Evolutionary conservation across 2,329 filamentous ascomycete species (phyloP).

Genomic region (Penicillium crustosum): DNA sequence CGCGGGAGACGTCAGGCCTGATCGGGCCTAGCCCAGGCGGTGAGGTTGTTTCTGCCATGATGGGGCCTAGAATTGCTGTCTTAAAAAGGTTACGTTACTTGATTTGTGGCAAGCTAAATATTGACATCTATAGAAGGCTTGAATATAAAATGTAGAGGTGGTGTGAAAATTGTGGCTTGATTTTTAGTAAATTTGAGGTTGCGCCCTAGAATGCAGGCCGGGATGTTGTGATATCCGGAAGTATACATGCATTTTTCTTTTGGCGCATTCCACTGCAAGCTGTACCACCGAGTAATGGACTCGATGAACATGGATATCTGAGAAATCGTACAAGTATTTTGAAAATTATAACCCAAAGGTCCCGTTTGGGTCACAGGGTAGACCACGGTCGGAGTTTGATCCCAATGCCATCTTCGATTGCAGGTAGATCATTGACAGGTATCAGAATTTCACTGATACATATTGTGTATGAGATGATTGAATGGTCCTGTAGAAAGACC

Average conservation of each 20-base stretch:
- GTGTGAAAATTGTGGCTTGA: not conserved
- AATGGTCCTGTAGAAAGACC: not conserved
- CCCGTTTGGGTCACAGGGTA: not conserved
- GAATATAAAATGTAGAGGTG: not conserved
- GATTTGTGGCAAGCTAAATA: slow-evolving; percentile 3
- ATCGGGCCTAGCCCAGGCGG: slow-evolving; percentile 27
- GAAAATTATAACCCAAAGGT: not conserved
- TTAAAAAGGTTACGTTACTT: not conserved
- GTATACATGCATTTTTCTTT: slow-evolving; percentile 9
- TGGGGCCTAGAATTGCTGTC: slow-evolving; percentile 15
- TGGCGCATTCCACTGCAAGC: not conserved
- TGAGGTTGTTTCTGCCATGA: slow-evolving; percentile 20
- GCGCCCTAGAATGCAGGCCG: not conserved
- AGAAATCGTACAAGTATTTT: not conserved
- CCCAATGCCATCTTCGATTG: not conserved
- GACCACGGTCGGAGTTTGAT: not conserved
- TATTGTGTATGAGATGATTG: not conserved
- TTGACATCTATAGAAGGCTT: not conserved
- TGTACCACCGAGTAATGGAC: slow-evolving; percentile 3
- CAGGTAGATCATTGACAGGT: not conserved
- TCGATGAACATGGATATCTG: not conserved
- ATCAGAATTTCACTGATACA: not conserved
- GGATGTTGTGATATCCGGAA: slow-evolving; percentile 7
- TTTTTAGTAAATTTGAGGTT: not conserved
- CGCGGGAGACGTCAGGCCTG: slow-evolving; percentile 26